Percentiles rank a stretch among this genome's conserved stretches.
Conservation (phyloP, 768 basidiomycete genomes). For the Coprinellus aureogranulatus region DNA sequence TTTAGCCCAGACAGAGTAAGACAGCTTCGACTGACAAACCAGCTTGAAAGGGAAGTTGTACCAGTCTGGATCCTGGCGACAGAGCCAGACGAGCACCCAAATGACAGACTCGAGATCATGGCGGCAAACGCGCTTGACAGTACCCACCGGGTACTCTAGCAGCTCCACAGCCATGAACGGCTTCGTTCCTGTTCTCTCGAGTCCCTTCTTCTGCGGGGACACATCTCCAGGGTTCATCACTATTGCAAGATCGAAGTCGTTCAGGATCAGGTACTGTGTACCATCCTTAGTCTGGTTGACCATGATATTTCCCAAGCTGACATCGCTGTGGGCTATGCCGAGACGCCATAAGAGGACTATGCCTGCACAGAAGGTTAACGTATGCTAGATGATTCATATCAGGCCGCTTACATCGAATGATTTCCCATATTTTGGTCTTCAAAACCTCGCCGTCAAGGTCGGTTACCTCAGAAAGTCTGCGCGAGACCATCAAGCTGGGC, state of each 20-base stretch:
- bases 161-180: constrained; percentile 14
- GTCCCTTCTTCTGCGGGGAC: constrained; percentile 7
- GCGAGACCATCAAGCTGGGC: not conserved
- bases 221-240: constrained; percentile 11
- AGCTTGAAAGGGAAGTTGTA: not conserved
- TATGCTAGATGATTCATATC: not conserved
- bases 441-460: not conserved
- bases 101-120: constrained; percentile 13
- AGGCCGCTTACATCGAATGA: not conserved
- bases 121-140: constrained; percentile 1
- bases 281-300: not conserved
- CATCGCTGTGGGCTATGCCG: constrained; percentile 6
- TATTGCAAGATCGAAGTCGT: constrained; percentile 15
- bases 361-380: not conserved
- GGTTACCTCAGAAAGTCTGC: not conserved
- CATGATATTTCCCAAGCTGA: constrained; percentile 14
- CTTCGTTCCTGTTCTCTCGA: constrained; percentile 8
- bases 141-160: not conserved
- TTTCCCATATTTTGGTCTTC: not conserved
- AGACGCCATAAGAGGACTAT: constrained; percentile 11
- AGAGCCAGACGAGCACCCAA: constrained; percentile 4
- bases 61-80: not conserved
- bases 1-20: not conserved
- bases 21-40: not conserved
- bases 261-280: constrained; percentile 1